phyloP scores from a whole-genome alignment of 345 rosid species.

The Kernera saxatilis region DNA sequence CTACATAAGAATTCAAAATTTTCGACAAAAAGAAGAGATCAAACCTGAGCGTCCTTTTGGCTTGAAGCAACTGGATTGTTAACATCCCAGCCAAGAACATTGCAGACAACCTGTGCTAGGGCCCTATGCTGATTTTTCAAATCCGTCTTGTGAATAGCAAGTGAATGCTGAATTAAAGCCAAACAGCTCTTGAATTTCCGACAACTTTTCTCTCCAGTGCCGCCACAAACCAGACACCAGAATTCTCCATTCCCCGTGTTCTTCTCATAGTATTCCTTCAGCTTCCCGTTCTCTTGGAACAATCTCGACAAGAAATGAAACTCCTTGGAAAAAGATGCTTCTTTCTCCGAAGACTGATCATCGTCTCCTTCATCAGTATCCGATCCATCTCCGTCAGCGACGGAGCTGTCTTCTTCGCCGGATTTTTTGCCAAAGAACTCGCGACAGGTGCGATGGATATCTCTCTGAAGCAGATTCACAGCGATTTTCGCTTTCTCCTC shows the following conservation, averaged over 20 bases:
- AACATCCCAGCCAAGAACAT: slow-evolving; percentile 76
- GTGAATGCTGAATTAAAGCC: slow-evolving; percentile 63
- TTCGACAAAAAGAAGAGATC: background rate
- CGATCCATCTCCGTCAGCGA: slow-evolving; percentile 5
- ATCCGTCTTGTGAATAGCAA: slow-evolving; percentile 40
- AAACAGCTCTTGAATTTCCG: slow-evolving; percentile 54
- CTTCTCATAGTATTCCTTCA: slow-evolving; percentile 56
- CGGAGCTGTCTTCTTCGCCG: slow-evolving; percentile 31
- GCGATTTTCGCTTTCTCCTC: slow-evolving; percentile 33
- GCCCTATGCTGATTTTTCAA: slow-evolving; percentile 59
- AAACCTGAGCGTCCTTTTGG: slow-evolving; percentile 25
- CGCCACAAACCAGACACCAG: slow-evolving; percentile 66
- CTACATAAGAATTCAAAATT: background rate
- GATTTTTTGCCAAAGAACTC: slow-evolving; percentile 29
- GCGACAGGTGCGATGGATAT: slow-evolving; percentile 36
- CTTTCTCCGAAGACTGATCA: slow-evolving; percentile 16
- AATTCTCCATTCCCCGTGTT: slow-evolving; percentile 48
- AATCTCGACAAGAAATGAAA: slow-evolving; percentile 39
- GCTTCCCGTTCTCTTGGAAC: slow-evolving; percentile 42
- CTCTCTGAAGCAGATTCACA: slow-evolving; percentile 36
- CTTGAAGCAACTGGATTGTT: slow-evolving; percentile 27
- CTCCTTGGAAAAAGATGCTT: slow-evolving; percentile 27
- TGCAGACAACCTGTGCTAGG: slow-evolving; percentile 57
- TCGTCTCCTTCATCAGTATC: slow-evolving; percentile 29
- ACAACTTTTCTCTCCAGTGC: slow-evolving; percentile 36